Conservation (phyloP, 805 yeast genomes). For the Teunomyces pallodes region DNA sequence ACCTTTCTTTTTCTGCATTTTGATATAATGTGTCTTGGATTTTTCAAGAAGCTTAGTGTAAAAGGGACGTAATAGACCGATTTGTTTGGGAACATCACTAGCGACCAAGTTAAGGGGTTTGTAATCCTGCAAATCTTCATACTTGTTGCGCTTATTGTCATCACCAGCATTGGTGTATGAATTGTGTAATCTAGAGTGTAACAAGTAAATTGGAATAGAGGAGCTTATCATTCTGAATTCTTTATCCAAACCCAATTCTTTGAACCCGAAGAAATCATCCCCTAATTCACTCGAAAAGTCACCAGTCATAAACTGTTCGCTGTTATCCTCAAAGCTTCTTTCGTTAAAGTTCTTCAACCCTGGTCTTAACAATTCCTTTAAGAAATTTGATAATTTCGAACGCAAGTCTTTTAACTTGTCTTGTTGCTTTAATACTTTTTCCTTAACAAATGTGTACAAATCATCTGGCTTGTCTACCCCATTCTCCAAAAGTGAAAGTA, state of each 20-base stretch:
- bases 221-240: constrained; percentile 84
- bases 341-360: constrained; percentile 71
- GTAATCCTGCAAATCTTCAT: constrained; percentile 63
- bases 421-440: constrained; percentile 67
- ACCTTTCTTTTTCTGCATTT: constrained; percentile 40
- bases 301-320: constrained; percentile 92
- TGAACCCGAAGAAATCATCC: constrained; percentile 97
- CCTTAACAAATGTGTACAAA: constrained; percentile 69
- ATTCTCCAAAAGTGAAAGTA: constrained; percentile 72
- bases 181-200: constrained; percentile 72
- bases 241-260: constrained; percentile 87
- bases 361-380: constrained; percentile 83
- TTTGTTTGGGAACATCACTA: constrained; percentile 49
- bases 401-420: constrained; percentile 68
- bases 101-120: constrained; percentile 52
- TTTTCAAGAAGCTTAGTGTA: constrained; percentile 38
- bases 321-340: constrained; percentile 77
- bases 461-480: constrained; percentile 82
- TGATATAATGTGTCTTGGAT: constrained; percentile 42
- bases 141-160: constrained; percentile 50
- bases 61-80: constrained; percentile 59
- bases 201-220: constrained; percentile 83
- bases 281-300: constrained; percentile 92
- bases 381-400: constrained; percentile 60
- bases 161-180: constrained; percentile 46